Base-by-base conservation (phyloP, 1,284 basidiomycete genomes). In the Laetiporus sulphureus region DNA sequence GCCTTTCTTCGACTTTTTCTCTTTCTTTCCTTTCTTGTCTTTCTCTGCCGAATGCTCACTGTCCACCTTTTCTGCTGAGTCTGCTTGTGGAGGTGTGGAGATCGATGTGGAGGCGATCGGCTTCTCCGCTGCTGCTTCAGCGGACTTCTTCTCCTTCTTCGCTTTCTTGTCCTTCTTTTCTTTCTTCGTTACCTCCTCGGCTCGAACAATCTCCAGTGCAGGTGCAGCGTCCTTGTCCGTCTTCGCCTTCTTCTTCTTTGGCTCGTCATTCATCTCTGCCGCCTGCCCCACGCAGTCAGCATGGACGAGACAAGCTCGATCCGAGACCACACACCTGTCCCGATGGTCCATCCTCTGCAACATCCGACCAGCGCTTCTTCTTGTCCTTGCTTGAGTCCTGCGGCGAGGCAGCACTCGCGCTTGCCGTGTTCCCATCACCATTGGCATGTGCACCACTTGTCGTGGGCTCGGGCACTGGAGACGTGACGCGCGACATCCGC, bases 401-500 rank as follows among this genome's bases (percentile, higher is more conserved):
- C 40, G 43, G 35, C 36, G 45, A 39, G 18, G 40, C 45, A 19
- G 37, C 33, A 31, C 47, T 42, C 35, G 36, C 41, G 24, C 32
- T 41, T 11, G 34, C 27, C 23, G 22, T 30, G 18, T 45, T 40
- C 30, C 31, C 40, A 27, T 16, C 22, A 7, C 32, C 40, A 16
- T 35, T 4, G 25, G 29, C 27, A 16, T 10, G 32, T 10, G 29
- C 37, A 8, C 36, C 35, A 18, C 16, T 32, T 23, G 41, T 35
- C 41, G 19, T 32, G 42, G 40, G 13, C 45, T 32, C 41, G 46
- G 40, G 11, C 46, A 44, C 46, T 36, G 49, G 43, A 43, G 47
- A 41, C 40, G 51, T 42, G 34, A 53, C 49, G 42, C 65, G 65
- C 38, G 75, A 75, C 65, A 71, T 73, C 46, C 73, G 73, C 39